Conservation (phyloP, 257 asterid genomes). For the Orobanche coerulescens region DNA sequence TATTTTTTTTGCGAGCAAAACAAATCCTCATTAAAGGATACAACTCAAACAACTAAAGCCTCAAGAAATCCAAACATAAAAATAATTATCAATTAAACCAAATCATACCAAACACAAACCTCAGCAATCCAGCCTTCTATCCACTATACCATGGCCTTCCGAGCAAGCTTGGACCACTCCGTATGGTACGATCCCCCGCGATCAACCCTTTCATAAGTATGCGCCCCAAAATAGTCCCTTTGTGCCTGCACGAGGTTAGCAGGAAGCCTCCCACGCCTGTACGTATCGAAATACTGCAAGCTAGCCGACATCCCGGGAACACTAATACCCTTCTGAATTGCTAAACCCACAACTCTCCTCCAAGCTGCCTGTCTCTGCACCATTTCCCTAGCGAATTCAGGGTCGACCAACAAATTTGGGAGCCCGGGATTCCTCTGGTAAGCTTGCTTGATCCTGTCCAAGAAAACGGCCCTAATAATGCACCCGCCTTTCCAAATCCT, state of each 20-base stretch:
- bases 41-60: constrained; percentile 29
- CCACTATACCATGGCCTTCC: constrained; percentile 40
- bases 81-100: constrained; percentile 14
- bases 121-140: constrained; percentile 9
- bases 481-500: constrained; percentile 99
- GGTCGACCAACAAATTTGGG: constrained; percentile 72
- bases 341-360: constrained; percentile 86
- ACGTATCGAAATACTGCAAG: constrained; percentile 84
- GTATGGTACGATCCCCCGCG: constrained; percentile 64
- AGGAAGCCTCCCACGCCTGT: constrained; percentile 74
- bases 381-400: constrained; percentile 90
- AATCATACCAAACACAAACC: constrained; percentile 23
- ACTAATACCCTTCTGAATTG: constrained; percentile 60
- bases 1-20: too few species aligned
- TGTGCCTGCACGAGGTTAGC: constrained; percentile 97
- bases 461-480: constrained; percentile 81
- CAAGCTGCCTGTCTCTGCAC: constrained; percentile 91
- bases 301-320: constrained; percentile 91
- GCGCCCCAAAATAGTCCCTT: constrained; percentile 93
- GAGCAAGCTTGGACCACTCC: constrained; percentile 93
- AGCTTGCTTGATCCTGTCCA: constrained; percentile 90
- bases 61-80: constrained; percentile 20
- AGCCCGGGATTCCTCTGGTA: constrained; percentile 72
- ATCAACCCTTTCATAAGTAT: constrained; percentile 83
- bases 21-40: constrained; percentile 33